Evolutionary conservation across 106 monocot genomes (phyloP), one percentile per base, ranked within the genome.

Genomic region (Dendrobium officinale): DNA sequence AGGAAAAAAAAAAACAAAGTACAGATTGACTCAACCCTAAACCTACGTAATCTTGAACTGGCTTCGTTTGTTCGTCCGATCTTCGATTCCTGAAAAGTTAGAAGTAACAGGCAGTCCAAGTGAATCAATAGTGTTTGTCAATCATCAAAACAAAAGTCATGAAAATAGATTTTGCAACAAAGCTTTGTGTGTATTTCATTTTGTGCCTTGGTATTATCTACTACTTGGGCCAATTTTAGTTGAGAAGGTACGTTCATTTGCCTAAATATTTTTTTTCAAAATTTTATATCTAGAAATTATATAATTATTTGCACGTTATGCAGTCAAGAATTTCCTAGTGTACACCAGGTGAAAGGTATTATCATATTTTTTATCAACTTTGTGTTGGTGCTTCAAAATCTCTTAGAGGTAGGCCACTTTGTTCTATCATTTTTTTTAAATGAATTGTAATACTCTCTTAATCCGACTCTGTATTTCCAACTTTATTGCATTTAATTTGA

Each of bases 261-360:
- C 58, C 0, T 70, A 22, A 2, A 74, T 16, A 33, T 31, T 33
- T 70, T 31, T 81, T 45, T 58, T 41, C 27, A n/a, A 43, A 73
- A 45, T 77, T 80, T 70, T 31, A 2, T 48, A 33, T 64, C 9
- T 6, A 42, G 22, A 24, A 51, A 37, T 20, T 73, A 66, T 3
- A 20, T 73, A 79, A 20, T 87, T 76, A 31, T 72, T 80, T 80
- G 40, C 72, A 26, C 70, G 4, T 77, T 86, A 51, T 82, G 73
- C 97, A 98, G 97, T 98, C 97, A 82, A 91, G 97, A 81, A 94
- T 98, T 75, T 94, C 95, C 68, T 92, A 98, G 73, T 98, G 97
- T 88, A 84, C 89, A 41, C 81, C 85, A 67, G 94, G 97, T 55
- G 97, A 98, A 81, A 84, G 97, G 22, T 95, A 94, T 41, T 98